These are phyloP conservation scores for Talaromyces islandicus DNA, from an alignment of 2,329 filamentous ascomycete genomes.

Conservation along the genomic window DNA sequence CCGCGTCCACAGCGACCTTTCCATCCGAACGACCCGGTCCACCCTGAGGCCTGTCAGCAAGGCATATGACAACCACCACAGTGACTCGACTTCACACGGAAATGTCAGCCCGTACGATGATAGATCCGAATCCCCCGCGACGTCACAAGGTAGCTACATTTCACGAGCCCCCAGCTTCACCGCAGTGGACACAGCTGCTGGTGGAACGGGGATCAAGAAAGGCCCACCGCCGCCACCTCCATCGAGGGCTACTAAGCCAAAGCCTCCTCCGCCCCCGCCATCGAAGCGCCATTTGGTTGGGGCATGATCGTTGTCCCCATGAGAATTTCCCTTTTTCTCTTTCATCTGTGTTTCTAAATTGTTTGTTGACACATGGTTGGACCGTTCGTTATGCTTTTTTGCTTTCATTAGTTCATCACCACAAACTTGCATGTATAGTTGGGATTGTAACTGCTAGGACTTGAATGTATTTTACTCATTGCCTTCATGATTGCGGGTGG, in stretches of 20 bases:
- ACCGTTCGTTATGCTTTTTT: background rate
- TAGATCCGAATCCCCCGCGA: constrained; percentile 50
- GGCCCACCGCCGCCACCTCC: constrained; percentile 59
- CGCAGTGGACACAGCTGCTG: constrained; percentile 22
- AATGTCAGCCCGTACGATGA: constrained; percentile 42
- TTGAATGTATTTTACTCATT: background rate
- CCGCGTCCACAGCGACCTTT: constrained; percentile 48
- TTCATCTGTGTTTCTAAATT: background rate
- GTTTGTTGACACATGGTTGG: background rate
- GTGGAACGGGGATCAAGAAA: constrained; percentile 27
- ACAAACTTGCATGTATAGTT: background rate
- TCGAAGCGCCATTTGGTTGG: constrained; percentile 50
- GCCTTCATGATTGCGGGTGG: background rate
- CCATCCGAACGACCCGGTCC: constrained; percentile 42
- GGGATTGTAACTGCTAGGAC: background rate
- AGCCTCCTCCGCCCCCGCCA: constrained; percentile 50
- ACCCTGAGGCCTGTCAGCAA: constrained; percentile 39
- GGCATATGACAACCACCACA: constrained; percentile 42
- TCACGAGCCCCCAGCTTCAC: constrained; percentile 49
- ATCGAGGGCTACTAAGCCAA: constrained; percentile 59
- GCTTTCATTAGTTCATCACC: background rate
- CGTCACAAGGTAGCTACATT: constrained; percentile 45
- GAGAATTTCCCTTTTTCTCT: background rate
- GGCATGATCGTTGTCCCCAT: constrained; percentile 4
- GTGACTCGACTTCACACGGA: constrained; percentile 45